phyloP scores from a whole-genome alignment of 371 early-diverging fungal genomes.

The Lichtheimia ornata region DNA sequence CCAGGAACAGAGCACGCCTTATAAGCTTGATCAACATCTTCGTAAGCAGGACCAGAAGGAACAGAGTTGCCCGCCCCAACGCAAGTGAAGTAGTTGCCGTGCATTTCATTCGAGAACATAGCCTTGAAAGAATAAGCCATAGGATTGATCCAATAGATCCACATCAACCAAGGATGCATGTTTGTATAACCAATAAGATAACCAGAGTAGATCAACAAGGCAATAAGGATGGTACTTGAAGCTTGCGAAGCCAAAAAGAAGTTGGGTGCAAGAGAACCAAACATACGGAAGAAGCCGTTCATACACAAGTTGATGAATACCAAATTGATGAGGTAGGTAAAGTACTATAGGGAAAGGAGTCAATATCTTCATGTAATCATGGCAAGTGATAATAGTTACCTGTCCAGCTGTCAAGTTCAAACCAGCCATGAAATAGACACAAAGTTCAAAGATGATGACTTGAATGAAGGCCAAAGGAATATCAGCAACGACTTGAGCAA shows the following conservation, averaged over 20 bases:
- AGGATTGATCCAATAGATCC: constrained; percentile 75
- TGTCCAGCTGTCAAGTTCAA: constrained; percentile 53
- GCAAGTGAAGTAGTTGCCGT: constrained; percentile 36
- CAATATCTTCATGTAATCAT: too few species aligned
- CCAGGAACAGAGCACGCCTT: constrained; percentile 59
- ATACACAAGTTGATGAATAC: constrained; percentile 51
- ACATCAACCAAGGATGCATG: constrained; percentile 75
- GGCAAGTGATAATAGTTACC: constrained; percentile 13
- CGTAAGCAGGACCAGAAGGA: constrained; percentile 48
- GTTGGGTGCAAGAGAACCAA: constrained; percentile 60
- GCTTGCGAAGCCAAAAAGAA: constrained; percentile 59
- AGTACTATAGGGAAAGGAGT: constrained; percentile 31
- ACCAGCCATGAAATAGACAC: constrained; percentile 62
- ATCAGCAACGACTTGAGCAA: constrained; percentile 58
- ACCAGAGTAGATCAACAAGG: constrained; percentile 46
- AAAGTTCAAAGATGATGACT: constrained; percentile 39
- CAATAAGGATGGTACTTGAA: constrained; percentile 55
- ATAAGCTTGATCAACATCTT: constrained; percentile 33
- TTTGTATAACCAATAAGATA: constrained; percentile 23
- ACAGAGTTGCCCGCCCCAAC: constrained; percentile 38
- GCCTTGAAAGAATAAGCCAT: constrained; percentile 70
- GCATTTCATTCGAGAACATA: constrained; percentile 68
- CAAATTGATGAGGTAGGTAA: constrained; percentile 52
- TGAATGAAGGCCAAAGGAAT: constrained; percentile 47
- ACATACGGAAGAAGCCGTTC: constrained; percentile 65